Evolutionary conservation across 176 grass and related monocot species (phyloP).

Genomic region (Phyllostachys edulis): DNA sequence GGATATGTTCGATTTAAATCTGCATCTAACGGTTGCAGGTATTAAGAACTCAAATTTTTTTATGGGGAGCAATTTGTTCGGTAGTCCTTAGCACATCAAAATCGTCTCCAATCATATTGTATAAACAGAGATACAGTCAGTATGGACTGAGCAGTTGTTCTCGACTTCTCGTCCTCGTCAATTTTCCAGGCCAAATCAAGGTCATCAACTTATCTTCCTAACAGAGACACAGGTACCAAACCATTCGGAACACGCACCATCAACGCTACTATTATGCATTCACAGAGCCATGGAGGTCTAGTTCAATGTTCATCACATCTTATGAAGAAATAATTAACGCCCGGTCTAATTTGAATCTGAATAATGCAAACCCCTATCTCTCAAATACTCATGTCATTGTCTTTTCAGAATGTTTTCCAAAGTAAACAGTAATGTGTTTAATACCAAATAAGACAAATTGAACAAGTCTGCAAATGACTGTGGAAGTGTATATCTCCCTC

Average conservation of each 20-base stretch:
- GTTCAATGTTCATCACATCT: constrained; percentile 1
- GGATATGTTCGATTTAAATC: neutral
- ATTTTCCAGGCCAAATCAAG: neutral
- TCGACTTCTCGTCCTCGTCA: neutral
- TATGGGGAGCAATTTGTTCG: neutral
- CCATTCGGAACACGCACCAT: neutral
- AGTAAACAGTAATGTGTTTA: neutral
- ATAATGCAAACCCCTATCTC: neutral
- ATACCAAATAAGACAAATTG: neutral
- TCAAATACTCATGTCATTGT: neutral
- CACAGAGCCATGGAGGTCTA: neutral
- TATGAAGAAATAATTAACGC: neutral
- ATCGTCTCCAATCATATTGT: neutral
- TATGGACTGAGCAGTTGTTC: neutral
- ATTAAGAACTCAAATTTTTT: neutral
- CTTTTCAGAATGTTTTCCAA: neutral
- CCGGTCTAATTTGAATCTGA: neutral
- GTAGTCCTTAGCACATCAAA: constrained; percentile 4
- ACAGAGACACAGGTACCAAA: neutral
- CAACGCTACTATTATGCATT: neutral
- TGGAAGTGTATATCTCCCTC: neutral
- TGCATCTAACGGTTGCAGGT: neutral
- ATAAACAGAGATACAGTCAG: constrained; percentile 4
- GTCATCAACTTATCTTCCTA: neutral
- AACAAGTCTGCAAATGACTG: neutral